Evolutionary conservation across 495 filamentous ascomycete genomes (phyloP).

Genomic region (Penicillium maclennaniae): DNA sequence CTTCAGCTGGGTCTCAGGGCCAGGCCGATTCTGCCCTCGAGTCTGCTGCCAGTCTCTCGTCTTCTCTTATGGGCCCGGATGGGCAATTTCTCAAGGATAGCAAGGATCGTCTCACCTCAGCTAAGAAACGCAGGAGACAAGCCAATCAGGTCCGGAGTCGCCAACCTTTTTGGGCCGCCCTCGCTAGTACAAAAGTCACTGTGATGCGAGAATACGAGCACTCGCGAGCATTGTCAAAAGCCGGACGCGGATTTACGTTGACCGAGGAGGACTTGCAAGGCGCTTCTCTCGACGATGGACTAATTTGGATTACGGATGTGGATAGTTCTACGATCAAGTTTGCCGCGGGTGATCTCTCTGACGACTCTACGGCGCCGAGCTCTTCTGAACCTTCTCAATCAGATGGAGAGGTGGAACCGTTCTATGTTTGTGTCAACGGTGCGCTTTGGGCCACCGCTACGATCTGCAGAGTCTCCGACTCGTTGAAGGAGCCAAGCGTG

Average conservation of each 20-base stretch:
- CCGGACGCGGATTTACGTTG: slow-evolving; percentile 58
- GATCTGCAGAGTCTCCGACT: slow-evolving; percentile 53
- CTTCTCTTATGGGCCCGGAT: slow-evolving; percentile 46
- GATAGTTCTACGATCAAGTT: slow-evolving; percentile 80
- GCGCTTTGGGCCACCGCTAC: slow-evolving; percentile 82
- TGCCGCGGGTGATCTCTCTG: slow-evolving; percentile 65
- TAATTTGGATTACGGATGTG: slow-evolving; percentile 85
- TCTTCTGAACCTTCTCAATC: slow-evolving; percentile 31
- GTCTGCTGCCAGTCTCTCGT: slow-evolving; percentile 43
- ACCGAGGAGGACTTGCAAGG: slow-evolving; percentile 80
- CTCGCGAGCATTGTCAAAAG: slow-evolving; percentile 74
- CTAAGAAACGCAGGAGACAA: slow-evolving; percentile 84
- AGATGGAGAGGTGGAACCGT: slow-evolving; percentile 61
- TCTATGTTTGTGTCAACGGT: slow-evolving; percentile 85
- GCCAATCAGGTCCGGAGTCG: slow-evolving; percentile 82
- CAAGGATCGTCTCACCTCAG: slow-evolving; percentile 53
- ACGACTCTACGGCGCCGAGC: slow-evolving; percentile 32
- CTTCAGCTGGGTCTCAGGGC: slow-evolving; percentile 47
- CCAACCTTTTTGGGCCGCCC: slow-evolving; percentile 91
- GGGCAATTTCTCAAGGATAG: slow-evolving; percentile 51
- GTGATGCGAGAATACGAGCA: slow-evolving; percentile 90
- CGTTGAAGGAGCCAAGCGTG: slow-evolving; percentile 49
- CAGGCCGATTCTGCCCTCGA: slow-evolving; percentile 45
- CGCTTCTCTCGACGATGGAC: slow-evolving; percentile 71
- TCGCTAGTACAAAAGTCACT: slow-evolving; percentile 91